These are phyloP conservation scores for Pyrenochaeta sp. DNA, from an alignment of 2,329 filamentous ascomycete species.

Conservation along the genomic window DNA sequence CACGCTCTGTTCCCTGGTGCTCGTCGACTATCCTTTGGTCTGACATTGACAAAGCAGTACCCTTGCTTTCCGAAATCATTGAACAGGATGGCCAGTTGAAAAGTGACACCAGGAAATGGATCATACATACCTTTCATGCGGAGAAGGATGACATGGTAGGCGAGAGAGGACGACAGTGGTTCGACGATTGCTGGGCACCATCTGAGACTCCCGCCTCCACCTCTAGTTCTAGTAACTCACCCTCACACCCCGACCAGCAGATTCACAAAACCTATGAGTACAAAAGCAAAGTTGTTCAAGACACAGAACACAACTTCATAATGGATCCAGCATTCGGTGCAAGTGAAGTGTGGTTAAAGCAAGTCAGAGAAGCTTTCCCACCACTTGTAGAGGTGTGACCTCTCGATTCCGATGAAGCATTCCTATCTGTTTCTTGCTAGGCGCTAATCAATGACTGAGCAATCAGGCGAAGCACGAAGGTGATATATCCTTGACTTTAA, in stretches of 20 bases:
- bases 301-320: constrained; percentile 36
- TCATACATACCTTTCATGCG: constrained; percentile 39
- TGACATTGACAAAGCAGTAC: constrained; percentile 36
- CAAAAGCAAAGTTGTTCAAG: constrained; percentile 22
- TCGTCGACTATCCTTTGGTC: constrained; percentile 28
- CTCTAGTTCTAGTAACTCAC: neutral
- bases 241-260: neutral
- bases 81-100: constrained; percentile 13
- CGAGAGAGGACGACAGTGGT: constrained; percentile 37
- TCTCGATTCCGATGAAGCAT: neutral
- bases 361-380: constrained; percentile 32
- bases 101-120: constrained; percentile 20
- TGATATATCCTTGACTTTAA: neutral
- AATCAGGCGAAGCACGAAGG: neutral
- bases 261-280: constrained; percentile 21
- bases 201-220: neutral
- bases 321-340: constrained; percentile 39
- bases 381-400: constrained; percentile 3
- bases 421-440: neutral
- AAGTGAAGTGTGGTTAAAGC: constrained; percentile 33
- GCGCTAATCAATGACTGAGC: neutral
- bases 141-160: constrained; percentile 39
- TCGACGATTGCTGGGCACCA: constrained; percentile 35
- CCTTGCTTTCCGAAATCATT: constrained; percentile 31
- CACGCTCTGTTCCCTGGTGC: constrained; percentile 32